phyloP scores from a whole-genome alignment of 306 rosid genomes.

The Malus orientalis region DNA sequence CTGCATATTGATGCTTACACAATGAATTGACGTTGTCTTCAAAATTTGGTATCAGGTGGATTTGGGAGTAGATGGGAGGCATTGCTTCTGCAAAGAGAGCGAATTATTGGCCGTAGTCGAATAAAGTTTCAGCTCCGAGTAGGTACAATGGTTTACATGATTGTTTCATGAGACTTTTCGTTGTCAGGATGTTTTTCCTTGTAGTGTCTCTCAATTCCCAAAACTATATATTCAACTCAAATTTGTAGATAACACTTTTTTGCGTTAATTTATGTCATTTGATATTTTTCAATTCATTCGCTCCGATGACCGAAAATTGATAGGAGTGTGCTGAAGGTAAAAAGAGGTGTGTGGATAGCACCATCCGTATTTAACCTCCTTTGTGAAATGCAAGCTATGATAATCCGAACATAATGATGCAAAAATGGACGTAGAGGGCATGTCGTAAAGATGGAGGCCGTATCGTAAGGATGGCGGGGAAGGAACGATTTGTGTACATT shows the following conservation, averaged over 20 bases:
- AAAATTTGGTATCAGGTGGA: conserved; percentile 59
- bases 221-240: background rate
- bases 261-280: background rate
- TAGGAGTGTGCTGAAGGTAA: too few species aligned
- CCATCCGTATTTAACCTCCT: too few species aligned
- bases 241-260: background rate
- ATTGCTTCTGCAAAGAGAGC: conserved; percentile 77
- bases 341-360: too few species aligned
- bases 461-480: background rate
- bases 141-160: background rate
- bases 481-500: background rate
- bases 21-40: background rate
- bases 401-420: background rate
- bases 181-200: background rate
- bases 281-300: too few species aligned
- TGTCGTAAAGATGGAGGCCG: background rate
- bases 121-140: conserved; percentile 13
- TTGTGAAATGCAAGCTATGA: too few species aligned
- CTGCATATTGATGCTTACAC: background rate
- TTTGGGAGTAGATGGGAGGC: conserved; percentile 69
- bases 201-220: background rate
- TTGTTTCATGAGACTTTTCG: background rate
- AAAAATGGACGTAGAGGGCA: background rate
- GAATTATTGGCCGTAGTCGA: conserved; percentile 83
- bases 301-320: too few species aligned